Conservation (phyloP, 257 asterid genomes). For the Solanum lignicaule region DNA sequence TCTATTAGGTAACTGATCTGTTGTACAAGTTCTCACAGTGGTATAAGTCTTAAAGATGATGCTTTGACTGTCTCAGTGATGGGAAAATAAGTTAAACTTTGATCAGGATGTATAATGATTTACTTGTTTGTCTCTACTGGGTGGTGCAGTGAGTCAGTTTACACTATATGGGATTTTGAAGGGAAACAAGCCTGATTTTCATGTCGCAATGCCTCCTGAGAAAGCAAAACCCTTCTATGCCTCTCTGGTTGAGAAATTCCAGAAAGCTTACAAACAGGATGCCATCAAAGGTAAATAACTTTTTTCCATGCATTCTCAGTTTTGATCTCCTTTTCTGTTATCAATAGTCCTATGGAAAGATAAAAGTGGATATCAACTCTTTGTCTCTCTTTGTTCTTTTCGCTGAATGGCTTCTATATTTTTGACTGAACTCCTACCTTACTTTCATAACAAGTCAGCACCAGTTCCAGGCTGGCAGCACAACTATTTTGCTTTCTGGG, state of each 20-base stretch:
- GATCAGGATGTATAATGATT: not conserved
- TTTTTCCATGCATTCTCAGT: not conserved
- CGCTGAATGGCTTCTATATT: not conserved
- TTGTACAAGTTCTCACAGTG: not conserved
- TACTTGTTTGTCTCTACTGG: not conserved
- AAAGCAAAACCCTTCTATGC: constrained; percentile 65
- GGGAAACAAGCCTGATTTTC: constrained; percentile 97
- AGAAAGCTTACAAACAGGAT: constrained; percentile 56
- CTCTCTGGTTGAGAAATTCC: constrained; percentile 65
- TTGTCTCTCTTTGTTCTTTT: not conserved
- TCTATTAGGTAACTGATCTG: constrained; percentile 46
- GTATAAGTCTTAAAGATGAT: not conserved
- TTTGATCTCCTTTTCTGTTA: not conserved
- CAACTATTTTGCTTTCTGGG: not conserved
- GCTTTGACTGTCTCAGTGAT: not conserved
- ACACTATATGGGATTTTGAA: constrained; percentile 73
- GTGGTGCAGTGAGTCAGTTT: constrained; percentile 80
- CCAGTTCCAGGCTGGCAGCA: not conserved
- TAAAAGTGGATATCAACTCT: not conserved
- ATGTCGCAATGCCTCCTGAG: constrained; percentile 90
- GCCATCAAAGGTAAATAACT: constrained; percentile 52
- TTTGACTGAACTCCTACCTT: not conserved
- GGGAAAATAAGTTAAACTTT: not conserved
- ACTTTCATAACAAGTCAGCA: not conserved
- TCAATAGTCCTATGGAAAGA: not conserved